These are phyloP conservation scores for Sporothrix luriei DNA, from an alignment of 2,329 filamentous ascomycete genomes.

Conservation along the genomic window DNA sequence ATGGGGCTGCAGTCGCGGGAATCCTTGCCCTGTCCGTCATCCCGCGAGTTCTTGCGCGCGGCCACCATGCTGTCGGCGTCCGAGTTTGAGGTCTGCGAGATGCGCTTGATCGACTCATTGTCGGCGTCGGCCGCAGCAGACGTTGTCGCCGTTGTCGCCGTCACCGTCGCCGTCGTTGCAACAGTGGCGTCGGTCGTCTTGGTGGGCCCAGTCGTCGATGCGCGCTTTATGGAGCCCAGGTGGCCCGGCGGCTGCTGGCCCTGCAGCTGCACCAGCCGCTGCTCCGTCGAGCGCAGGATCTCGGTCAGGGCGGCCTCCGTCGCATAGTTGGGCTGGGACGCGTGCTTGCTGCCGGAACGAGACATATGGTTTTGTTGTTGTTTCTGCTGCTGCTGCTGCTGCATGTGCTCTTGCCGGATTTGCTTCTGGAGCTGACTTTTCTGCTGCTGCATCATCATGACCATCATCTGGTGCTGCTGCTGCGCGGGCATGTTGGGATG, in stretches of 20 bases:
- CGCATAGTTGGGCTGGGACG: slow-evolving; percentile 22
- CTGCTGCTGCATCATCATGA: slow-evolving; percentile 30
- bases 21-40: slow-evolving; percentile 22
- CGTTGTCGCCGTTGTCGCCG: not conserved
- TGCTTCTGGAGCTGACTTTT: slow-evolving; percentile 29
- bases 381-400: slow-evolving; percentile 18
- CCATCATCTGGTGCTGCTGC: slow-evolving; percentile 30
- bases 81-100: slow-evolving; percentile 29
- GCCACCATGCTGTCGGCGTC: slow-evolving; percentile 33
- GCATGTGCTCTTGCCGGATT: slow-evolving; percentile 24
- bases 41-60: slow-evolving; percentile 32
- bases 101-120: slow-evolving; percentile 24
- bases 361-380: not conserved
- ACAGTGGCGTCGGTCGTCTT: not conserved
- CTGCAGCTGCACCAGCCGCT: slow-evolving; percentile 46
- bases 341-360: slow-evolving; percentile 4
- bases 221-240: slow-evolving; percentile 10
- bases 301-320: slow-evolving; percentile 55
- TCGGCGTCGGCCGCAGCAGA: not conserved
- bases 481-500: slow-evolving; percentile 14
- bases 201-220: not conserved
- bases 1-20: slow-evolving; percentile 9
- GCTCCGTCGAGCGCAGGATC: slow-evolving; percentile 58
- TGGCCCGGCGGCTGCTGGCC: not conserved
- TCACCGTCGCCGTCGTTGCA: not conserved